Base-by-base conservation (phyloP, 2,329 filamentous ascomycete species). In the Metarhizium rileyi region DNA sequence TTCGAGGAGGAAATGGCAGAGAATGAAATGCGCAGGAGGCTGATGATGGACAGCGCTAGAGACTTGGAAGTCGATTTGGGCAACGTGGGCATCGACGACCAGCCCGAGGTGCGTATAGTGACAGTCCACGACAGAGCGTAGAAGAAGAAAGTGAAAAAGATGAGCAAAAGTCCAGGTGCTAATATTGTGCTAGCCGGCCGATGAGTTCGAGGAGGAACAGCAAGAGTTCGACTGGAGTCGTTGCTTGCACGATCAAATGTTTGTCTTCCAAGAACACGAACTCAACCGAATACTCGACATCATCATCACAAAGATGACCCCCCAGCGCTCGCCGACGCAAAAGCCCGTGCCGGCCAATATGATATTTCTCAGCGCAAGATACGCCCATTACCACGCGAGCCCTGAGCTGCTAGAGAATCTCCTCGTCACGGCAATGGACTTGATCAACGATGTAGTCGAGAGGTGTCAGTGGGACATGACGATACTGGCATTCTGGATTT, bases 21-120 rank as follows among this genome's bases (percentile, higher is more conserved):
- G 66, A 95, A 88, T 58, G 93, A 97, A 67, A 82, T 96, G 79
- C 88, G 91, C 63, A 80, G 91, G 55, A 81, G 93, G 28, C 90
- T 98, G 84, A 95, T 98, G 90, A 96, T 97, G 91, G 93, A 98
- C 65, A 98, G 93, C 62, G 91, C 93, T 5, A 85, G 94, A 56
- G 95, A 98, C 65, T 74, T 98, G 33, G 93, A 98, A 66, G 93
- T 98, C 40, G 93, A 98, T 61, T 69, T 98, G 49, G 93, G 91
- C 12, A 98, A 95, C 59, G 80, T 98, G 50, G 93, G 93, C 27
- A 84, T 98, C 60, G 93, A 98, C 63, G 93, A 98, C 65, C 86
- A 94, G 61, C 88, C 90, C 47, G 93, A 97, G 74, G 88, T 90
- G 70, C 59, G 77, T 56, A 25, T 23, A 23, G 25, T 20, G 16